phyloP scores from a whole-genome alignment of 192 early-diverging fungal species.

The Allomyces javanicus region DNA sequence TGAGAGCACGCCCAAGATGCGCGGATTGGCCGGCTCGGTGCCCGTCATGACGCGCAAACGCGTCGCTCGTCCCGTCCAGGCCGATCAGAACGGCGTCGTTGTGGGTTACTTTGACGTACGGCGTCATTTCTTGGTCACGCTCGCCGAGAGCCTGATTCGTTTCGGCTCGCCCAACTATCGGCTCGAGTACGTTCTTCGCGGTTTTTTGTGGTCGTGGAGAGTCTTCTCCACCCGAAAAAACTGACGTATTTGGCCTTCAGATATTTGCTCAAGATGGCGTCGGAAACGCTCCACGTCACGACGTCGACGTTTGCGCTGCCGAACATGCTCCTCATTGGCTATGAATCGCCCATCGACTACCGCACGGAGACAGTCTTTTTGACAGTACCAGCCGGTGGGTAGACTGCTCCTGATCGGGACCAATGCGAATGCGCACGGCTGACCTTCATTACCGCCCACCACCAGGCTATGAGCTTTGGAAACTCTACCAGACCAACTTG shows the following conservation, averaged over 20 bases:
- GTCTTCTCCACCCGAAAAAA: no score
- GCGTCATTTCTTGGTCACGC: background rate
- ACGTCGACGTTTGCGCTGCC: background rate
- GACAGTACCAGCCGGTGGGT: background rate
- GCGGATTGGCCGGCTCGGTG: background rate
- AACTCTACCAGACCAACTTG: background rate
- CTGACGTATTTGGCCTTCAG: no score
- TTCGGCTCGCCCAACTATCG: background rate
- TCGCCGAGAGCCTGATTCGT: background rate
- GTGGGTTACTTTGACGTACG: background rate
- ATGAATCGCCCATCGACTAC: background rate
- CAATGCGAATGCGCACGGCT: background rate
- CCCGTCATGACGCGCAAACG: background rate
- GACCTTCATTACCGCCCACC: background rate
- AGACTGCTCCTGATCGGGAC: background rate
- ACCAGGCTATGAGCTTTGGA: background rate
- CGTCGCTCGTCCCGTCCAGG: background rate
- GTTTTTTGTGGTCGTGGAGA: no score
- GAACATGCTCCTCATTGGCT: background rate
- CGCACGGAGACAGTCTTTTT: background rate
- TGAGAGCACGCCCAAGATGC: background rate
- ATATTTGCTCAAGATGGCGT: background rate
- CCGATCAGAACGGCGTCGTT: no score
- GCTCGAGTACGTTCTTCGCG: background rate
- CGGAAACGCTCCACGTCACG: background rate